Base-by-base conservation (phyloP, 2,329 filamentous ascomycete genomes). In the Pyricularia pennisetigena region DNA sequence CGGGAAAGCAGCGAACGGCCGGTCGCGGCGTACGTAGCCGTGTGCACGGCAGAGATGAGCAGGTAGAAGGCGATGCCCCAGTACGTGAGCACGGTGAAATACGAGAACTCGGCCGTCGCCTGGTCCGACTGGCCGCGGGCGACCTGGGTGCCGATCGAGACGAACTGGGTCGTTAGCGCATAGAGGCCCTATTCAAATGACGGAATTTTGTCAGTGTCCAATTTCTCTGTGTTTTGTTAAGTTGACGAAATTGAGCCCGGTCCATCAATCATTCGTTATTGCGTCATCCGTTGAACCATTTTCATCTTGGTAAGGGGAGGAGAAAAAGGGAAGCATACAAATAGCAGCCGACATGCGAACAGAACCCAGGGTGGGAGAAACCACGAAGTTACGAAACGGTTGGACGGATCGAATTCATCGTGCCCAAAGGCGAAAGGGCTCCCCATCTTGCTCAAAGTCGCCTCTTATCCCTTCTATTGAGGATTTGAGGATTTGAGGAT, bases 41-140 rank as follows among this genome's bases (percentile, higher is more conserved):
- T 93, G 80, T 96, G 92, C 23, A 86, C 70, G 23, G 89, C 82
- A 1, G 90, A 83, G 74, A 89, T 80, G 68, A 88, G 82, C 76
- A 90, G 89, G 82, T 96, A 97, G 79, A 94, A 94, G 28, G 86
- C 88, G 49, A 94, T 79, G 1, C 91, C 91, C 66, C 91, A 95
- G 82, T 90, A 95, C 10, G 90, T 92, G 69, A 95, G 81, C 74
- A 88, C 82, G 30, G 93, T 96, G 81, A 97, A 96, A 82, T 87
- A 96, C 73, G 88, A 92, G 81, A 96, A 95, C 64, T 83, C 84
- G 64, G 81, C 78, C 67, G 81, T 26, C 9, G 59, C 59, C 24
- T 62, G 26, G 59, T 6, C 24, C 24, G 59, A 28, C 14, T 62
- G 24, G 59, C 59, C 59, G 59, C 10, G 4, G 23, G 59, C 59